phyloP scores from a whole-genome alignment of 257 asterid genomes.

The Ilex asprella region DNA sequence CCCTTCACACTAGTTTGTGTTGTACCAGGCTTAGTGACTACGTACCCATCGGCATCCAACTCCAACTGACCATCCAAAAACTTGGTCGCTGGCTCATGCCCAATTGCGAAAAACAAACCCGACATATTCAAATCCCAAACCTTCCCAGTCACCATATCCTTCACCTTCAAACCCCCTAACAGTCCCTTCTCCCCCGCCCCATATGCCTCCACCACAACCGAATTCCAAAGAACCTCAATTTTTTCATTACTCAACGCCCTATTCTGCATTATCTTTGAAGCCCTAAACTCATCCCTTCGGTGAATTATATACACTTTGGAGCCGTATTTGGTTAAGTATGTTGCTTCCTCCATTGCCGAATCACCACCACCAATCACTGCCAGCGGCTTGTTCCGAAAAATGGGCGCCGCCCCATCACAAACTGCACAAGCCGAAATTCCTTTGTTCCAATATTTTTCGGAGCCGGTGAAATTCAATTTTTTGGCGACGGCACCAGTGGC shows the following conservation, averaged over 20 bases:
- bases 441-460: constrained; percentile 75
- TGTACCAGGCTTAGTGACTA: constrained; percentile 65
- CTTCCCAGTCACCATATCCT: constrained; percentile 54
- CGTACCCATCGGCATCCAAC: constrained; percentile 84
- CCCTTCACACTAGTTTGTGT: constrained; percentile 78
- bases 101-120: constrained; percentile 88
- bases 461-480: constrained; percentile 61
- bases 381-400: constrained; percentile 68
- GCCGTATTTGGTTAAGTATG: constrained; percentile 74
- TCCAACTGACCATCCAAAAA: constrained; percentile 84
- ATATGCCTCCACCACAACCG: constrained; percentile 65
- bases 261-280: constrained; percentile 86
- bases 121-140: constrained; percentile 52
- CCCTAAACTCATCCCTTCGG: constrained; percentile 78
- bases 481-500: constrained; percentile 93
- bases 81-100: constrained; percentile 93
- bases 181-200: constrained; percentile 39
- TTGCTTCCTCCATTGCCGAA: constrained; percentile 98
- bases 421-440: constrained; percentile 97
- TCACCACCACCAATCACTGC: constrained; percentile 98
- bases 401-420: constrained; percentile 98
- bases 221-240: constrained; percentile 70
- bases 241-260: constrained; percentile 63
- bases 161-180: constrained; percentile 75
- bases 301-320: constrained; percentile 82